Base-by-base conservation (phyloP, 2,329 filamentous ascomycete genomes). In the Penicillium sp. region DNA sequence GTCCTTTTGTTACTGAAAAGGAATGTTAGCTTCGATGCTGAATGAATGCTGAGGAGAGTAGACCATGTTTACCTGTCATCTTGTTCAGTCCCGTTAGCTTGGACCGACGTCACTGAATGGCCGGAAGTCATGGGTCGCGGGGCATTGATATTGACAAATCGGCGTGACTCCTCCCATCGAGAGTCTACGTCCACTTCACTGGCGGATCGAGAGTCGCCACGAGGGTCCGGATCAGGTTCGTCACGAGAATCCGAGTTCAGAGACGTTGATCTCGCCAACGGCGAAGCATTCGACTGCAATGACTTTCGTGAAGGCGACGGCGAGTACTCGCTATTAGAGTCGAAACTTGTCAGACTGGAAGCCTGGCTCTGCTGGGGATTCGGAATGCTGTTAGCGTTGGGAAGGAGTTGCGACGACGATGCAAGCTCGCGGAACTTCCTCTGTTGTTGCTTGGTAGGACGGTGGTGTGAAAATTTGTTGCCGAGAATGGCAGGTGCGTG, bases 401-500 rank as follows among this genome's bases (percentile, higher is more conserved):
- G 57, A 39, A 85, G 74, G 36, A 93, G 78, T 18, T 87, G 85
- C 33, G 85, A 87, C 64, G 84, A 89, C 53, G 84, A 92, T n/a
- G 89, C 90, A 52, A 95, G 79, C 70, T 96, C 91, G 39, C 92
- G 85, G 31, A 95, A 80, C 57, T 88, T 86, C 65, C 81, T 88
- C 65, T 90, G 86, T 68, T 94, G 89, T 53, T 89, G 86, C 47
- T 85, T 89, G 58, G 79, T 89, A 1, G 93, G 92, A 4, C 91
- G 85, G 68, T 95, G 90, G 66, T 90, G 89, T 47, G 87, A 90
- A 73, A 99, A 89, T 70, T 99, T 99, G 80, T 99, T 99, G 49
- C 93, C 90, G 45, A 99, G 90, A 61, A 99, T 96, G 52, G 94
- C 91, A 33, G 94, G 94, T 0, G 93, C 92, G 68, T 99, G 94